Evolutionary conservation across 495 filamentous ascomycete genomes (phyloP).

Genomic region (Chaetomium cochliodes): DNA sequence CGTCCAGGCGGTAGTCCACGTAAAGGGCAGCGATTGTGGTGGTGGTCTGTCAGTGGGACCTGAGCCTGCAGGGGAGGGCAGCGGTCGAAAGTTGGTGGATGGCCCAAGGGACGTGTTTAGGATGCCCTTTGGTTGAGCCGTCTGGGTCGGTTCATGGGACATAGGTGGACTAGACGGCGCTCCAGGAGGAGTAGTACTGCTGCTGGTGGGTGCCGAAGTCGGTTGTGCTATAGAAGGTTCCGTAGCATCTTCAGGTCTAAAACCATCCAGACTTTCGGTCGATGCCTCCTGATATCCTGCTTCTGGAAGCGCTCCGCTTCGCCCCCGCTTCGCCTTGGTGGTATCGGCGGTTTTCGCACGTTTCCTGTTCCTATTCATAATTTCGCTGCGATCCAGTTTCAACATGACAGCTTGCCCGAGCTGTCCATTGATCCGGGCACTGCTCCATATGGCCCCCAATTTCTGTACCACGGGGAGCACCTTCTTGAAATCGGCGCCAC

Average conservation of each 20-base stretch:
- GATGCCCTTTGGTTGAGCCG: neutral
- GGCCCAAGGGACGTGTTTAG: neutral
- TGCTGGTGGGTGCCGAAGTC: neutral
- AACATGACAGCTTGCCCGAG: slow-evolving; percentile 45
- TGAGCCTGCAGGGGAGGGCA: neutral
- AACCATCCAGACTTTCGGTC: neutral
- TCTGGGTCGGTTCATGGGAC: neutral
- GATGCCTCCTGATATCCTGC: neutral
- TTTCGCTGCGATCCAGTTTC: slow-evolving; percentile 21
- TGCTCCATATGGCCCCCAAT: slow-evolving; percentile 59
- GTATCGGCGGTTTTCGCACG: neutral
- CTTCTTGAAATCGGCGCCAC: slow-evolving; percentile 57
- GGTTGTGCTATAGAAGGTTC: neutral
- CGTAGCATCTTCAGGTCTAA: neutral
- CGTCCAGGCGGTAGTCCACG: slow-evolving; percentile 13
- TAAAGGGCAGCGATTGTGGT: neutral
- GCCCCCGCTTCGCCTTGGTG: neutral
- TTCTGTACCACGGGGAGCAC: slow-evolving; percentile 57
- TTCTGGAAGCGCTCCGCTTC: no score
- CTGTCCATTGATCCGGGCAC: slow-evolving; percentile 60
- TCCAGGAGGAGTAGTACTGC: neutral
- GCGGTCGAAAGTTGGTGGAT: neutral
- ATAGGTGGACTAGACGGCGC: neutral
- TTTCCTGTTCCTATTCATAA: neutral
- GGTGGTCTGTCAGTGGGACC: neutral